Conservation (phyloP, 2,329 filamentous ascomycete species). For the Aspergillus glaucus region DNA sequence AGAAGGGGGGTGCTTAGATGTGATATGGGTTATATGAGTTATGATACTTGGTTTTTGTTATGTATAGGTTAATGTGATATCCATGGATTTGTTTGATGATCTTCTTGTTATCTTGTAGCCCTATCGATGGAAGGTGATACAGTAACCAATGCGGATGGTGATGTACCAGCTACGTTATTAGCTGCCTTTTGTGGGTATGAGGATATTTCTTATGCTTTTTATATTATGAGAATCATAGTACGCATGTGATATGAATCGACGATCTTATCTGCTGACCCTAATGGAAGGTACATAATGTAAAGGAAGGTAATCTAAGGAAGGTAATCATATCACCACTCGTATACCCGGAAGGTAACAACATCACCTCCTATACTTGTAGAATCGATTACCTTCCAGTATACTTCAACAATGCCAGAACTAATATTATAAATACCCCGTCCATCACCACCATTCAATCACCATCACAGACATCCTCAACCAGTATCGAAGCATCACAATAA, state of each 20-base stretch:
- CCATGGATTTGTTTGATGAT: not conserved
- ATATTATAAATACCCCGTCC: not conserved
- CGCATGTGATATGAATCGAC: no score
- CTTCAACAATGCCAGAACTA: no score
- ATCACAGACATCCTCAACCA: not conserved
- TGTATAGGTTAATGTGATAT: constrained; percentile 1
- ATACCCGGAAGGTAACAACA: not conserved
- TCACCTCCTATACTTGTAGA: not conserved
- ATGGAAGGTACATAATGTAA: not conserved
- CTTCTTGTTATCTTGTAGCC: not conserved
- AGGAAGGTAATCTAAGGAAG: not conserved
- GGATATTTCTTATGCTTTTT: no score
- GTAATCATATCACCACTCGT: no score
- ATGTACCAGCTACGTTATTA: not conserved
- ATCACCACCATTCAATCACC: not conserved
- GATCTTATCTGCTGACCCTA: not conserved
- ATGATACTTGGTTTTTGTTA: no score
- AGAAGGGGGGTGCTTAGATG: constrained; percentile 36
- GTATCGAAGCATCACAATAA: not conserved
- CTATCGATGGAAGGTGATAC: not conserved
- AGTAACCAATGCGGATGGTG: not conserved
- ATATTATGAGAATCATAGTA: no score
- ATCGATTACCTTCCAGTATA: not conserved
- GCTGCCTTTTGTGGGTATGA: no score
- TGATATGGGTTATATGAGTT: not conserved